These are phyloP conservation scores for Rhodotorula mucilaginosa DNA, from an alignment of 1,284 basidiomycete species.

Conservation along the genomic window DNA sequence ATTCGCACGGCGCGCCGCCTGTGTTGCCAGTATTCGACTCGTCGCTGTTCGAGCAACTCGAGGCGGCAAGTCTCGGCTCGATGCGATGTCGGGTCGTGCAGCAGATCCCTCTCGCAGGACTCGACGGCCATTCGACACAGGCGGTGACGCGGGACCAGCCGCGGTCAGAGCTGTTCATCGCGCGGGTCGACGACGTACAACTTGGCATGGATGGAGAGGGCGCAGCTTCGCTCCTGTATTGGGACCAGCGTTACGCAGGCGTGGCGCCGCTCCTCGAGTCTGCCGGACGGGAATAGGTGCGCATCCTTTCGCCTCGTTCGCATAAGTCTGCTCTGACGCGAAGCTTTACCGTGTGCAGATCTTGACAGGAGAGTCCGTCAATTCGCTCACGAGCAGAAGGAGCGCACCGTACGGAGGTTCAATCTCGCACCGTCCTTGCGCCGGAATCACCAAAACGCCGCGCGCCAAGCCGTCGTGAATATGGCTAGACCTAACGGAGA, in stretches of 20 bases:
- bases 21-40: constrained; percentile 6
- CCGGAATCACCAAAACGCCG: too few species aligned
- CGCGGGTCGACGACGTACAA: constrained; percentile 29
- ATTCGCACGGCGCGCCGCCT: background rate
- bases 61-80: constrained; percentile 22
- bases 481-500: too few species aligned
- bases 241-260: constrained; percentile 28
- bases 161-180: constrained; percentile 41
- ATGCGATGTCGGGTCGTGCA: constrained; percentile 33
- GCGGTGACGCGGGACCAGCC: constrained; percentile 3
- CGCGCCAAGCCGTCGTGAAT: too few species aligned
- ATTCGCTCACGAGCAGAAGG: too few species aligned
- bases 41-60: constrained; percentile 29
- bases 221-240: constrained; percentile 17
- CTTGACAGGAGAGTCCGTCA: too few species aligned
- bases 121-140: constrained; percentile 1
- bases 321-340: too few species aligned
- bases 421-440: too few species aligned
- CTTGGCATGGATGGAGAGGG: constrained; percentile 6
- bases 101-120: constrained; percentile 14
- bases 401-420: too few species aligned
- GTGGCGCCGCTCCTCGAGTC: background rate
- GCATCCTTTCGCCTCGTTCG: too few species aligned
- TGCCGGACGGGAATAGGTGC: too few species aligned
- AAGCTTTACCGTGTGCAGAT: too few species aligned